Evolutionary conservation across 2,329 filamentous ascomycete species (phyloP).

Genomic region (Aspergillus bombycis): DNA sequence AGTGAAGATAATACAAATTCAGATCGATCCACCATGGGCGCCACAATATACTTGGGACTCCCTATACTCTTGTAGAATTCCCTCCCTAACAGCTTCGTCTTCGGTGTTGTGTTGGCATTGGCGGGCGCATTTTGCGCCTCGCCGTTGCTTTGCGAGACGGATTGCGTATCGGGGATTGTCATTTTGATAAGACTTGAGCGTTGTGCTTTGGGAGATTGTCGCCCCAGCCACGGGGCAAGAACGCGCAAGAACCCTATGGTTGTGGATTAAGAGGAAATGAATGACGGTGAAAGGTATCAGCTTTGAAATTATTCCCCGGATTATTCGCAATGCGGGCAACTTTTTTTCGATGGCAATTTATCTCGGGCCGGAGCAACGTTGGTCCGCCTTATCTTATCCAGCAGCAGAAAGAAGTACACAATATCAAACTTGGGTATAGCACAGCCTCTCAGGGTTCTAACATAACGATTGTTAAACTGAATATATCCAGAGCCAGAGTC

Average conservation of each 20-base stretch:
- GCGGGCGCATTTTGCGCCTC: slow-evolving; percentile 24
- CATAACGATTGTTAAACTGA: too few relatives aligned
- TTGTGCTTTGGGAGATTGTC: slow-evolving; percentile 13
- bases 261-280: slow-evolving; percentile 19
- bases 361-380: slow-evolving; percentile 27
- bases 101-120: slow-evolving; percentile 17
- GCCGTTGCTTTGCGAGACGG: slow-evolving; percentile 20
- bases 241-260: slow-evolving; percentile 34
- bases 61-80: slow-evolving; percentile 96
- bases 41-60: slow-evolving; percentile 85
- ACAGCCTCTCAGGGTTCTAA: too few relatives aligned
- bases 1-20: slow-evolving; percentile 74
- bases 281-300: slow-evolving; percentile 7
- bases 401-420: neutral
- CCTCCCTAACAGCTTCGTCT: slow-evolving; percentile 73
- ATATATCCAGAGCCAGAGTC: too few relatives aligned
- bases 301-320: slow-evolving; percentile 11
- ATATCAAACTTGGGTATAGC: too few relatives aligned
- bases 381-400: slow-evolving; percentile 36
- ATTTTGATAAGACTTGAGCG: slow-evolving; percentile 28
- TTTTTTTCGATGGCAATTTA: slow-evolving; percentile 29
- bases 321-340: slow-evolving; percentile 13
- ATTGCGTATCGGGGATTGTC: slow-evolving; percentile 27
- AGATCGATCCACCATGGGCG: slow-evolving; percentile 97
- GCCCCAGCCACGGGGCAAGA: slow-evolving; percentile 34